phyloP scores from a whole-genome alignment of 2,329 filamentous ascomycete genomes.

The Tolypocladium ophioglossoides region DNA sequence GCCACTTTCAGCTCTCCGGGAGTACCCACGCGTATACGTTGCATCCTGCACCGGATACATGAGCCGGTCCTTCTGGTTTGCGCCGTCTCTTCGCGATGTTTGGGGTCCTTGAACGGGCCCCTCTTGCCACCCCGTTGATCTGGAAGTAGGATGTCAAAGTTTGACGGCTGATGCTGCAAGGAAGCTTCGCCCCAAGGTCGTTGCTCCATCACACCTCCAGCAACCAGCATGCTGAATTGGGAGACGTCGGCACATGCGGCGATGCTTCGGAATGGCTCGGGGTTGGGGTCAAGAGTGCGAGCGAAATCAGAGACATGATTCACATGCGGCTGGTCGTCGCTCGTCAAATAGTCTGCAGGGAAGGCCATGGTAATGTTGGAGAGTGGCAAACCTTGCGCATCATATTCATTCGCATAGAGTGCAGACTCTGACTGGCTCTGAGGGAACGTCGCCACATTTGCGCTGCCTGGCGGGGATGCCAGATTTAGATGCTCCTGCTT shows the following conservation, averaged over 20 bases:
- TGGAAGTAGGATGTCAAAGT: slow-evolving; percentile 17
- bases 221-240: background rate
- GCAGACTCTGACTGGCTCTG: background rate
- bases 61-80: slow-evolving; percentile 46
- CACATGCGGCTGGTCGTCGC: background rate
- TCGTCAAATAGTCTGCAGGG: background rate
- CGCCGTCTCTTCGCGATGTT: slow-evolving; percentile 41
- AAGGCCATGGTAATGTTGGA: background rate
- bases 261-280: background rate
- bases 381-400: background rate
- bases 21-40: slow-evolving; percentile 46
- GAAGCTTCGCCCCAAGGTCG: slow-evolving; percentile 8
- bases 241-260: background rate
- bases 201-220: background rate
- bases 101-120: slow-evolving; percentile 44
- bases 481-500: background rate
- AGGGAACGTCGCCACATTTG: background rate
- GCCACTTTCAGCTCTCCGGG: background rate
- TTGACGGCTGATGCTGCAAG: slow-evolving; percentile 13
- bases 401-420: background rate
- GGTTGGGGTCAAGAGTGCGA: background rate
- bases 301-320: background rate
- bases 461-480: background rate
- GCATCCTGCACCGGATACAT: slow-evolving; percentile 51
- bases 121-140: slow-evolving; percentile 26